These are phyloP conservation scores for Quercus cerris DNA, from an alignment of 306 rosid species.

Conservation along the genomic window DNA sequence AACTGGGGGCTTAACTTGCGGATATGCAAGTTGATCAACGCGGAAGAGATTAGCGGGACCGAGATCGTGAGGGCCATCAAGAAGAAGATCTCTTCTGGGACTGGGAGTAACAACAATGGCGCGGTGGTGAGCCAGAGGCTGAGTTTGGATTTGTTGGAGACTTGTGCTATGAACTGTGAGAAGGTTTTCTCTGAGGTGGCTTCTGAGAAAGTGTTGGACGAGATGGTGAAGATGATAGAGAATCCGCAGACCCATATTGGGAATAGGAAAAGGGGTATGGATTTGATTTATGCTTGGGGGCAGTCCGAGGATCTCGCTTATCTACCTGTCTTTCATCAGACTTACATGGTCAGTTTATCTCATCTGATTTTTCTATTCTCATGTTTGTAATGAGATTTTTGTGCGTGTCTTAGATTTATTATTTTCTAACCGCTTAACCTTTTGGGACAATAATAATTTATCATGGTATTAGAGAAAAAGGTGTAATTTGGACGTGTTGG, in stretches of 20 bases:
- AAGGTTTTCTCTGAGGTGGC: conserved; percentile 81
- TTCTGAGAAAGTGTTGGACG: conserved; percentile 76
- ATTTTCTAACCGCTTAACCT: no score
- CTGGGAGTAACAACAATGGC: conserved; percentile 7
- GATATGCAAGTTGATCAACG: conserved; percentile 66
- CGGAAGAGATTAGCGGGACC: conserved; percentile 52
- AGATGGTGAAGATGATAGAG: conserved; percentile 54
- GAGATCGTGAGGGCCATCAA: conserved; percentile 63
- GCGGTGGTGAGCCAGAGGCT: conserved; percentile 42
- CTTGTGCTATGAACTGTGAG: conserved; percentile 70
- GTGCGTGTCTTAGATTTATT: no score
- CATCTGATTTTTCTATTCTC: no score
- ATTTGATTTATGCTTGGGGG: conserved; percentile 82
- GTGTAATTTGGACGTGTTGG: no score
- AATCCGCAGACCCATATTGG: conserved; percentile 29
- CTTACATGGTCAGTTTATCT: conserved; percentile 48
- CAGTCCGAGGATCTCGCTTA: conserved; percentile 72
- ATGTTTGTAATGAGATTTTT: no score
- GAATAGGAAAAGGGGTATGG: conserved; percentile 47
- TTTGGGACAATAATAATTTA: no score
- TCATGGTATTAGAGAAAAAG: no score
- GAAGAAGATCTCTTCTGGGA: conserved; percentile 46
- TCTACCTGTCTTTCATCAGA: conserved; percentile 76
- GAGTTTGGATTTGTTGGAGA: conserved; percentile 67
- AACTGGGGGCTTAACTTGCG: conserved; percentile 77